Percentiles rank a stretch among this genome's conserved stretches.
Evolutionary conservation across 163 green algal species (phyloP).

Genomic region (Scenedesmus sp.): DNA sequence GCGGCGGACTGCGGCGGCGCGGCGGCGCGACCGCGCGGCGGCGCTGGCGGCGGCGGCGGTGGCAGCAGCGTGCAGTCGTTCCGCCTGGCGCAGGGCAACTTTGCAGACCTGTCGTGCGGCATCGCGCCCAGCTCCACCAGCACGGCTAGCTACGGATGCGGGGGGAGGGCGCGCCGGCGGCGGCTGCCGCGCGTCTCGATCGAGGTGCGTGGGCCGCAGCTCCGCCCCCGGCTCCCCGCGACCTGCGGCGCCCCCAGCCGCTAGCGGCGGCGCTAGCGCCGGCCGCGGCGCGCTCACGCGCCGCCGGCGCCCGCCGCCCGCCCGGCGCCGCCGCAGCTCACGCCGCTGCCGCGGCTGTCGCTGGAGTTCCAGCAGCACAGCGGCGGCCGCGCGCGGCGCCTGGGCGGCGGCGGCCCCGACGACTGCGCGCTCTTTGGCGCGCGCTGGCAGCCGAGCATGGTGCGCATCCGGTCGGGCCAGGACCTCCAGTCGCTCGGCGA

Average conservation of each 20-base stretch:
- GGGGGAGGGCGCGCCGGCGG: constrained; percentile 4
- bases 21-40: too few relatives aligned
- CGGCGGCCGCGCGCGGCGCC: neutral
- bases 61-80: neutral
- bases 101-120: constrained; percentile 7
- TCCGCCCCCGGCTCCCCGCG: neutral
- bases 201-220: constrained; percentile 8
- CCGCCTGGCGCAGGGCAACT: neutral
- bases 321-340: constrained; percentile 29
- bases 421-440: neutral
- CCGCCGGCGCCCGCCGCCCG: too few relatives aligned
- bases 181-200: constrained; percentile 27
- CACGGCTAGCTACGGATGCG: neutral
- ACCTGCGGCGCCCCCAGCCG: too few relatives aligned
- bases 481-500: neutral
- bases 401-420: neutral
- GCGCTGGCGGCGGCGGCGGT: neutral
- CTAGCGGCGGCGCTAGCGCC: too few relatives aligned
- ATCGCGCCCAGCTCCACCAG: constrained; percentile 1
- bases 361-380: constrained; percentile 30
- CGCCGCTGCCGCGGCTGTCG: constrained; percentile 38
- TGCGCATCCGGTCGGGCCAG: constrained; percentile 9
- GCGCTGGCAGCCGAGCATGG: constrained; percentile 17
- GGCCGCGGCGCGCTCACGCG: too few relatives aligned
- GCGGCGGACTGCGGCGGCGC: neutral